Conservation (phyloP, 2,329 filamentous ascomycete species). For the Cordyceps tenuipes region DNA sequence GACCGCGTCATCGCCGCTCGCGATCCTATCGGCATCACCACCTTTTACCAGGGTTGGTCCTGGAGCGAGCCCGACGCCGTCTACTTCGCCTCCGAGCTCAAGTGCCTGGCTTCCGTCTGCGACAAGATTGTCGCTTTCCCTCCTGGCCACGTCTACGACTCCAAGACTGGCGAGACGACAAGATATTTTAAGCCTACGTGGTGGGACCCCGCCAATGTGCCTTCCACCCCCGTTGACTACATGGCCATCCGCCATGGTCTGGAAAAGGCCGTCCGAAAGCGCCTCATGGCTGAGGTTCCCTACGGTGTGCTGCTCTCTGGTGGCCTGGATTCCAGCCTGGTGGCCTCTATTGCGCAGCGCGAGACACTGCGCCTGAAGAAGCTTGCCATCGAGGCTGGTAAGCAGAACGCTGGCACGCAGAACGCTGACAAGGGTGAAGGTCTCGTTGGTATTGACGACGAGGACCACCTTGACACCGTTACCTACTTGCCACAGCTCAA, state of each 20-base stretch:
- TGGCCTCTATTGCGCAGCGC: conserved; percentile 89
- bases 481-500: conserved; percentile 92
- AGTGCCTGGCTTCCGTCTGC: conserved; percentile 86
- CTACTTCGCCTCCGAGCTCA: conserved; percentile 96
- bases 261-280: conserved; percentile 88
- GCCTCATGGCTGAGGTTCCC: conserved; percentile 96
- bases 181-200: conserved; percentile 88
- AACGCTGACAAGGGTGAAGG: conserved; percentile 57
- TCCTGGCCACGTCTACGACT: conserved; percentile 93
- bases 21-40: conserved; percentile 95
- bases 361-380: conserved; percentile 75
- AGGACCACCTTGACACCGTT: conserved; percentile 79
- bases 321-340: conserved; percentile 89
- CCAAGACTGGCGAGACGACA: conserved; percentile 73
- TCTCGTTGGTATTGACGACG: conserved; percentile 89
- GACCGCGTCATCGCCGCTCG: conserved; percentile 89
- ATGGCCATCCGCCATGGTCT: conserved; percentile 73
- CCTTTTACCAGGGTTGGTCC: conserved; percentile 91
- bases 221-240: conserved; percentile 72
- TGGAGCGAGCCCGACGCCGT: conserved; percentile 74
- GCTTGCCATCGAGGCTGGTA: conserved; percentile 44
- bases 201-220: conserved; percentile 78
- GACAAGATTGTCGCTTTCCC: conserved; percentile 93
- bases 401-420: conserved; percentile 33
- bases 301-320: conserved; percentile 95